Conservation (phyloP, 2,329 filamentous ascomycete species). For the Magnaporthiopsis incrustans region DNA sequence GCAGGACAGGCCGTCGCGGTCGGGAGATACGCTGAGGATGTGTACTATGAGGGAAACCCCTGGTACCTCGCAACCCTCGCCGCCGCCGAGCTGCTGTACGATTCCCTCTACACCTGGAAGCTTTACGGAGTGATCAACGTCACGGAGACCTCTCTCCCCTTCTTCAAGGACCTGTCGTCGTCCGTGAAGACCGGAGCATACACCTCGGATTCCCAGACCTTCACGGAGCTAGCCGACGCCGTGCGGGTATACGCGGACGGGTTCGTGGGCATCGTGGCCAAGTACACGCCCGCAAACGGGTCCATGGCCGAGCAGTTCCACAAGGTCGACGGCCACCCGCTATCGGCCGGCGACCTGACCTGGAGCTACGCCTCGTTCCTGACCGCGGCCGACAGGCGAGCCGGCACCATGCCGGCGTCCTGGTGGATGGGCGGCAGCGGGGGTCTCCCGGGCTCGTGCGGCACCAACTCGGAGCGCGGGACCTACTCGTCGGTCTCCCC, state of each 20-base stretch:
- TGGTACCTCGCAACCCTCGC: constrained; percentile 74
- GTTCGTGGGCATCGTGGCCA: constrained; percentile 53
- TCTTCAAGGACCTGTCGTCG: constrained; percentile 61
- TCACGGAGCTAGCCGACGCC: constrained; percentile 47
- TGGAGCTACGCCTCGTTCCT: constrained; percentile 69
- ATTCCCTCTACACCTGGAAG: constrained; percentile 66
- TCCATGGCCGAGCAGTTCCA: constrained; percentile 60
- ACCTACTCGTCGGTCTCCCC: constrained; percentile 42
- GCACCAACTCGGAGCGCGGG: constrained; percentile 35
- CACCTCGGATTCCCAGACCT: constrained; percentile 35
- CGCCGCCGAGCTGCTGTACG: constrained; percentile 73
- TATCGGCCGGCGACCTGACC: constrained; percentile 60
- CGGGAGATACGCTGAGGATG: constrained; percentile 64
- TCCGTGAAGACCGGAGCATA: constrained; percentile 56
- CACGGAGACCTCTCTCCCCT: constrained; percentile 55
- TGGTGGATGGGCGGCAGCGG: constrained; percentile 42
- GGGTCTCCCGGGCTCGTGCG: constrained; percentile 40
- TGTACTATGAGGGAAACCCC: constrained; percentile 71
- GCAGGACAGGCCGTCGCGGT: constrained; percentile 52
- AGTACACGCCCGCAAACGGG: constrained; percentile 56
- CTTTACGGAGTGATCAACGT: constrained; percentile 54
- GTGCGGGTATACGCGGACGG: constrained; percentile 50
- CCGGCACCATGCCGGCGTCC: constrained; percentile 44
- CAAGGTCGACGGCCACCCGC: constrained; percentile 40
- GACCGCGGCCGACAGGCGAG: constrained; percentile 50